A percentile compares a stretch with the other conserved stretches of the same genome.
Evolutionary conservation across 495 filamentous ascomycete species (phyloP).

Genomic region (Lasiosphaeriaceae sp.): DNA sequence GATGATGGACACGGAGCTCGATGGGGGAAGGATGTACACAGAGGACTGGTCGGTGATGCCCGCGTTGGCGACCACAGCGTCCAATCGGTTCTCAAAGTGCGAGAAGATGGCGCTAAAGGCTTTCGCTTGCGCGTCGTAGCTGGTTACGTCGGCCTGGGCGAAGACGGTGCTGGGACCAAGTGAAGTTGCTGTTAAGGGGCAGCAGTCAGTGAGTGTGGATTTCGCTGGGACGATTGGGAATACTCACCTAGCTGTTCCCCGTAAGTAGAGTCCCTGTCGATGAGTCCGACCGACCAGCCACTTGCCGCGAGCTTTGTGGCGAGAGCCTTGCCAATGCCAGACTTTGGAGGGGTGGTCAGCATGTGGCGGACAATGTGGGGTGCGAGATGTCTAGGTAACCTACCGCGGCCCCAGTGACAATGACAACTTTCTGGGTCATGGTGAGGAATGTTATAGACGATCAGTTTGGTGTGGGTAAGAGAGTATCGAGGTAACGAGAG

Average conservation of each 20-base stretch:
- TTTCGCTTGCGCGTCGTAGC: slow-evolving; percentile 32
- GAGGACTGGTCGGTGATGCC: slow-evolving; percentile 35
- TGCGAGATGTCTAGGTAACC: too few species aligned
- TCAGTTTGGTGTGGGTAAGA: too few species aligned
- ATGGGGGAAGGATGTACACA: slow-evolving; percentile 1
- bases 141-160: slow-evolving; percentile 30
- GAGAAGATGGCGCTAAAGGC: slow-evolving; percentile 31
- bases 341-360: slow-evolving; percentile 1
- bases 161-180: slow-evolving; percentile 31
- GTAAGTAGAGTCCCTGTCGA: slow-evolving; percentile 7
- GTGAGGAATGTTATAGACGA: neutral
- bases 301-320: slow-evolving; percentile 2
- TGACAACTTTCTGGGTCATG: slow-evolving; percentile 8
- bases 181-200: neutral
- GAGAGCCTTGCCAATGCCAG: slow-evolving; percentile 13
- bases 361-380: too few species aligned
- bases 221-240: neutral
- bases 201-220: too few species aligned
- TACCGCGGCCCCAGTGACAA: slow-evolving; percentile 18
- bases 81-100: slow-evolving; percentile 30
- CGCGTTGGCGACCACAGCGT: slow-evolving; percentile 40
- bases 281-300: slow-evolving; percentile 11
- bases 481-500: too few species aligned
- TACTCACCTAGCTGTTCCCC: neutral
- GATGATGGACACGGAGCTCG: slow-evolving; percentile 13